Evolutionary conservation across 2,329 filamentous ascomycete genomes (phyloP), one percentile per base, ranked within the genome.

Genomic region (Pseudogymnoascus sp.): DNA sequence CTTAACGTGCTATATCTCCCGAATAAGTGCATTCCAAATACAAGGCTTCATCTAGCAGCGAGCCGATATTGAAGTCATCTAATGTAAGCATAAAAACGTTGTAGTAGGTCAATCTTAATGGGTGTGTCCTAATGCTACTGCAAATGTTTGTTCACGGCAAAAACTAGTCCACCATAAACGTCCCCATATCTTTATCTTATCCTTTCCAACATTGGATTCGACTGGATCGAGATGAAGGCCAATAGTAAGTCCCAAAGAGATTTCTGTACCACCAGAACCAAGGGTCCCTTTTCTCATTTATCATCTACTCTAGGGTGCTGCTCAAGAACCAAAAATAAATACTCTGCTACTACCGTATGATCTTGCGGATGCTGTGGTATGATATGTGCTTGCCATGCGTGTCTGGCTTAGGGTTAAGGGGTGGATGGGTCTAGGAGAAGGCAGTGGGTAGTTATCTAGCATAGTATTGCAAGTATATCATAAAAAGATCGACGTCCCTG

Each of bases 111-210:
- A 76, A 96, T 95, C 59, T 91, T 83, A 56, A 91, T 95, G 5
- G 91, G 19, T 19, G 91, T 62, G 92, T 86, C 62, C 92, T 86
- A 91, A 96, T 96, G 63, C 92, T 92, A 96, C 79, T 1, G 93
- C 92, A 66, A 96, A 91, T 50, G 96, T 81, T 60, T 91, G 88
- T 75, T 97, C 92, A 62, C 92, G 88, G 84, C 96, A 96, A 72
- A 95, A 96, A 66, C 90, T 95, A 33, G 89, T 95, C 92, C 92
- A 97, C 93, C 93, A 97, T 67, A 96, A 92, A 62, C 91, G 84
- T 77, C 95, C 96, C 89, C 91, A 96, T 61, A 96, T 79, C 70
- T 86, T 89, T 72, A 90, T 88, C 70, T 89, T 88, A 62, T 84
- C 81, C 5, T 78, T 75, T 41, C 88, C 82, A 82, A 96, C 89